A percentile compares a stretch with the other conserved stretches of the same genome.
Conservation (phyloP, 2,329 filamentous ascomycete genomes). For the Corinectria fuckeliana region DNA sequence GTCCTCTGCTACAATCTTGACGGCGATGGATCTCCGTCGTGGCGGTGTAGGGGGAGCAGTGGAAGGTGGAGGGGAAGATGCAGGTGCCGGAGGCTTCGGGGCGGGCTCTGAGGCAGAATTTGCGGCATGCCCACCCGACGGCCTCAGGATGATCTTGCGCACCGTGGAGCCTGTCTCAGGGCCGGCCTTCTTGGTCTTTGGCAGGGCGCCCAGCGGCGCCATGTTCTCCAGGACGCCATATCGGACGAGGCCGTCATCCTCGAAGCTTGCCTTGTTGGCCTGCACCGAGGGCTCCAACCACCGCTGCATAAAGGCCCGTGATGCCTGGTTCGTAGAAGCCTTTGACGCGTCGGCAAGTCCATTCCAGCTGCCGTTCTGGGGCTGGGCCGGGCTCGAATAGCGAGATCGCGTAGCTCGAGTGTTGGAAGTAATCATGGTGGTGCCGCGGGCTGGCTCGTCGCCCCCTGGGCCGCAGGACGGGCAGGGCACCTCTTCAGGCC, state of each 20-base stretch:
- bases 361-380: constrained; percentile 39
- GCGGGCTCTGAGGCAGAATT: constrained; percentile 34
- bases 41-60: constrained; percentile 36
- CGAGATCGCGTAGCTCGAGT: constrained; percentile 62
- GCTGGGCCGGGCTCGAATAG: constrained; percentile 60
- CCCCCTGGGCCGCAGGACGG: constrained; percentile 35
- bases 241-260: constrained; percentile 76
- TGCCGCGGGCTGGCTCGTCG: constrained; percentile 25
- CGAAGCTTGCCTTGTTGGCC: constrained; percentile 73
- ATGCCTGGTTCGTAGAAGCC: constrained; percentile 43
- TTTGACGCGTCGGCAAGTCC: constrained; percentile 48
- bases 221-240: constrained; percentile 83
- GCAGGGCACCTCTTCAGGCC: constrained; percentile 43
- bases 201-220: constrained; percentile 78
- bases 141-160: constrained; percentile 56
- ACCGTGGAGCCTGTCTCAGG: constrained; percentile 39
- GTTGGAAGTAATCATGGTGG: constrained; percentile 50
- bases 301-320: constrained; percentile 58
- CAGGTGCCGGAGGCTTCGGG: constrained; percentile 30
- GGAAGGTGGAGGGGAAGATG: constrained; percentile 32
- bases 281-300: constrained; percentile 67
- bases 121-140: constrained; percentile 41
- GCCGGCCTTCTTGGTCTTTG: constrained; percentile 58
- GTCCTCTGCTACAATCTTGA: constrained; percentile 41
- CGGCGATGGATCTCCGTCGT: constrained; percentile 34